Evolutionary conservation across 768 basidiomycete species (phyloP).

Genomic region (Tulasnella sp.): DNA sequence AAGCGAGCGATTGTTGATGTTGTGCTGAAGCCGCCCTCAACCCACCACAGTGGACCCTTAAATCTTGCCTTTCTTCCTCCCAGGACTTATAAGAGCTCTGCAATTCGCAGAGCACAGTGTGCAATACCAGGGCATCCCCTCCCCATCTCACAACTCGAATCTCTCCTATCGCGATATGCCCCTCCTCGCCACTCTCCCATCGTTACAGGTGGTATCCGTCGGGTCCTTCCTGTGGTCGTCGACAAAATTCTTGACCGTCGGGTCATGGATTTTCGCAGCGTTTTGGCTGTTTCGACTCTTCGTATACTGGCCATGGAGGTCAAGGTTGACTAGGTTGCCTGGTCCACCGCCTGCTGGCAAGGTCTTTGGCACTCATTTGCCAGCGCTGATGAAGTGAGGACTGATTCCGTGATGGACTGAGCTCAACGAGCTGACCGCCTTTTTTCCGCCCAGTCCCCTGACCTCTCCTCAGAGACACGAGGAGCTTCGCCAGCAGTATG

Average conservation of each 20-base stretch:
- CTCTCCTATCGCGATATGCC: constrained; percentile 8
- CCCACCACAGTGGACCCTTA: not conserved
- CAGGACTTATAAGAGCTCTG: not conserved
- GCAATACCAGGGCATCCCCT: not conserved
- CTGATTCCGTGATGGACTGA: not conserved
- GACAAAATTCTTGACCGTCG: not conserved
- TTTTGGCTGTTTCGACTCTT: constrained; percentile 9
- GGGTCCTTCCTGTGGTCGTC: not conserved
- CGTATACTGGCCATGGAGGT: constrained; percentile 11
- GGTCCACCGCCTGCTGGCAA: constrained; percentile 2
- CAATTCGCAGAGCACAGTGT: not conserved
- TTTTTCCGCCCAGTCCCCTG: not conserved
- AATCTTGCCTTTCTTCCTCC: not conserved
- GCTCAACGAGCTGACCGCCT: not conserved
- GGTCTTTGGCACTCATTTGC: constrained; percentile 6
- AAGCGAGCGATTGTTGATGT: not conserved
- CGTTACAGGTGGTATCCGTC: not conserved
- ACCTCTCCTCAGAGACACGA: not conserved
- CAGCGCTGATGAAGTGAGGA: not conserved
- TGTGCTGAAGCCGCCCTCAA: not conserved
- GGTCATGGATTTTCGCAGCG: not conserved
- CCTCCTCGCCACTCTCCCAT: not conserved
- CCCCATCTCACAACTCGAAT: not conserved
- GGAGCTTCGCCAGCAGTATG: constrained; percentile 31
- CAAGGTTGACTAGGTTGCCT: constrained; percentile 4